phyloP scores from a whole-genome alignment of 495 filamentous ascomycete genomes.

The Clavariopsis aquatica region DNA sequence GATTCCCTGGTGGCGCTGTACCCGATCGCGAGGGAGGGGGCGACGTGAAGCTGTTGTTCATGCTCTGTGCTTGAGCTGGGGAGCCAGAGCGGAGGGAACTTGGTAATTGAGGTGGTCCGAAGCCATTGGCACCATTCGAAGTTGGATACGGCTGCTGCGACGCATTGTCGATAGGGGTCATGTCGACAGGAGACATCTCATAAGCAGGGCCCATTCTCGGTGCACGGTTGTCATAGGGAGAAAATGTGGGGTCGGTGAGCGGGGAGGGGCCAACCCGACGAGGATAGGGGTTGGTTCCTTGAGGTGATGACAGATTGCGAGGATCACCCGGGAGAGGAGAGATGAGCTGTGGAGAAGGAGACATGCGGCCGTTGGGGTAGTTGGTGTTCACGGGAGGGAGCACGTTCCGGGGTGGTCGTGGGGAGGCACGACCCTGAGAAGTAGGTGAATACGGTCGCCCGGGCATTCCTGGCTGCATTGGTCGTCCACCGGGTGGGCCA shows the following conservation, averaged over 20 bases:
- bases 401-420: conserved; percentile 21
- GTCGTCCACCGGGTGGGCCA: conserved; percentile 7
- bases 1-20: conserved; percentile 31
- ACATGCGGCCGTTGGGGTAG: conserved; percentile 20
- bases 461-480: conserved; percentile 8
- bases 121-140: conserved; percentile 14
- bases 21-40: conserved; percentile 20
- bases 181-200: conserved; percentile 40
- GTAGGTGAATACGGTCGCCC: conserved; percentile 32
- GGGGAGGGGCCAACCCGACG: conserved; percentile 15
- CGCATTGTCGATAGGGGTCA: conserved; percentile 20
- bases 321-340: conserved; percentile 25
- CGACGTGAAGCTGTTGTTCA: conserved; percentile 15
- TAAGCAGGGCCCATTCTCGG: conserved; percentile 28
- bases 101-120: conserved; percentile 20
- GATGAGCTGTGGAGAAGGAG: conserved; percentile 31
- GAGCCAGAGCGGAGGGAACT: conserved; percentile 25
- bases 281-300: conserved; percentile 11
- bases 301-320: conserved; percentile 17
- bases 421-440: conserved; percentile 27
- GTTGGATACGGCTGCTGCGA: not conserved
- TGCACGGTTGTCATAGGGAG: conserved; percentile 29
- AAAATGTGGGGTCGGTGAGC: conserved; percentile 25
- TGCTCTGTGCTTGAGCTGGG: conserved; percentile 11
- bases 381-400: conserved; percentile 30